Conservation (phyloP, 306 rosid species). For the Heteromeles arbutifolia region DNA sequence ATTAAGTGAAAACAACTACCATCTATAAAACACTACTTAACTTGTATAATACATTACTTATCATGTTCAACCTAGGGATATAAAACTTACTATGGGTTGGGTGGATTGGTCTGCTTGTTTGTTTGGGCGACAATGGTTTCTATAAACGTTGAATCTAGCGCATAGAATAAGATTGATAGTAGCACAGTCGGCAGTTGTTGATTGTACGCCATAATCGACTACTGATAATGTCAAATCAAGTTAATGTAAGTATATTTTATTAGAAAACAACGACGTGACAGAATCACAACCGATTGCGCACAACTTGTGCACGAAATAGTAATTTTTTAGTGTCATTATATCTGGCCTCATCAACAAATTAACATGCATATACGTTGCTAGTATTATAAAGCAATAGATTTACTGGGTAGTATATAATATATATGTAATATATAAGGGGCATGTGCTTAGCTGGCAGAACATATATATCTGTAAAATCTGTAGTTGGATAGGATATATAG, state of each 20-base stretch:
- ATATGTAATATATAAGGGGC: not conserved
- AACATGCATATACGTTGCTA: slow-evolving; percentile 20
- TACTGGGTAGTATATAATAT: not conserved
- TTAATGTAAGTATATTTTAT: not conserved
- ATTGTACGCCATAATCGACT: not conserved
- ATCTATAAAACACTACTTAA: too few species aligned
- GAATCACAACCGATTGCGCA: not conserved
- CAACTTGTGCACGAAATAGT: not conserved
- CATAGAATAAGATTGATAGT: not conserved
- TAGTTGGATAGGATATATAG: slow-evolving; percentile 35
- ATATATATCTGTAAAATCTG: not conserved
- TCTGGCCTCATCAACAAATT: not conserved
- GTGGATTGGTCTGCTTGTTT: too few species aligned
- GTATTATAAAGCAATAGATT: slow-evolving; percentile 18
- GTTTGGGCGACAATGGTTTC: too few species aligned
- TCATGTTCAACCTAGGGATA: too few species aligned
- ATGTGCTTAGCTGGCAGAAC: not conserved
- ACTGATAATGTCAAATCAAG: not conserved
- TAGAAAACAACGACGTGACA: not conserved
- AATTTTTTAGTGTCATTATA: not conserved
- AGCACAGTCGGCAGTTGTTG: not conserved
- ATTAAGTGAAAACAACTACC: too few species aligned
- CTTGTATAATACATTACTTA: too few species aligned
- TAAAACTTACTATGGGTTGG: too few species aligned
- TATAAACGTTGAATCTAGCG: too few species aligned